Evolutionary conservation across 2,329 filamentous ascomycete species (phyloP).

Genomic region (Elsinoe arachidis): DNA sequence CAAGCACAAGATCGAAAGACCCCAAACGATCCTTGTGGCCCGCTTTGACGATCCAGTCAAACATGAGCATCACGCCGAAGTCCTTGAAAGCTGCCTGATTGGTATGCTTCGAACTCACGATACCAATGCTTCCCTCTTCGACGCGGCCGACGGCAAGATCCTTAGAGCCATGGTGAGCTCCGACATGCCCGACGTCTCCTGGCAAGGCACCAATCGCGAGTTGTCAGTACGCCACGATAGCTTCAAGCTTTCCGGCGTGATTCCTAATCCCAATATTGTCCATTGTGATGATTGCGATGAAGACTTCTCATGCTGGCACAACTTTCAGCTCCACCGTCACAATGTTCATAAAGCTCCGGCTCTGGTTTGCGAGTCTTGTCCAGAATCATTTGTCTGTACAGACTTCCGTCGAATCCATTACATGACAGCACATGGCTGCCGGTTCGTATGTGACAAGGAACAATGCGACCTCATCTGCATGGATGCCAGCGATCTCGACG

Average conservation of each 20-base stretch:
- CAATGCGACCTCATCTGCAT: neutral
- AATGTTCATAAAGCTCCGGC: neutral
- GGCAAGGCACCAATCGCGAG: neutral
- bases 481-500: too few relatives aligned
- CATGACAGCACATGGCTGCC: neutral
- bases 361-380: neutral
- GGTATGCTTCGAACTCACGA: neutral
- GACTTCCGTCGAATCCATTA: neutral
- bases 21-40: neutral
- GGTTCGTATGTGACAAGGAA: neutral
- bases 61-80: neutral
- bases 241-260: neutral
- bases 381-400: neutral
- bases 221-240: neutral
- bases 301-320: neutral
- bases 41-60: neutral
- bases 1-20: neutral
- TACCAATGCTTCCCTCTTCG: too few relatives aligned
- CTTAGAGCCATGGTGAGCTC: too few relatives aligned
- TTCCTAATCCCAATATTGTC: neutral
- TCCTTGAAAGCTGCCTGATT: neutral
- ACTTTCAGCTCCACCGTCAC: neutral
- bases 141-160: too few relatives aligned
- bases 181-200: neutral
- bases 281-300: neutral